Evolutionary conservation across 768 basidiomycete genomes (phyloP).

Genomic region (Fomitopsis serialis): DNA sequence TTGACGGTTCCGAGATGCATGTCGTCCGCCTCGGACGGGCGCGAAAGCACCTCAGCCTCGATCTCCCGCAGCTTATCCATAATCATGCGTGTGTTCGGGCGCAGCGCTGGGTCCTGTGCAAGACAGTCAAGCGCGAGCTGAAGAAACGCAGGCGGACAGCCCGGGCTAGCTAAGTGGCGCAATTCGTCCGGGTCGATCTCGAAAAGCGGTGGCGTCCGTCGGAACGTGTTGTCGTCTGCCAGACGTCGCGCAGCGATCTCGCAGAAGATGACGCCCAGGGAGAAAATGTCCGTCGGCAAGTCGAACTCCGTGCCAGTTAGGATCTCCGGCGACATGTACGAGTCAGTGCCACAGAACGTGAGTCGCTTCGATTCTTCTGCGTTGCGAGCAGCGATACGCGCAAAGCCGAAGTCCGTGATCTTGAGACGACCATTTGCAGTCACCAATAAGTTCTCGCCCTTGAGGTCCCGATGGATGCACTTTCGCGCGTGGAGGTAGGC

Average conservation of each 20-base stretch:
- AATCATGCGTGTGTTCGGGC: conserved; percentile 76
- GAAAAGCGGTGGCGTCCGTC: conserved; percentile 76
- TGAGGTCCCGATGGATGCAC: conserved; percentile 86
- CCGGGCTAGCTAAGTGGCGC: conserved; percentile 54
- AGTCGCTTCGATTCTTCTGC: conserved; percentile 84
- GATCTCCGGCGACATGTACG: conserved; percentile 98
- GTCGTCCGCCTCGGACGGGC: conserved; percentile 59
- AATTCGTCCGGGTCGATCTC: conserved; percentile 76
- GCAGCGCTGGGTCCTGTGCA: conserved; percentile 50
- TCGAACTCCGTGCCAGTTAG: conserved; percentile 88
- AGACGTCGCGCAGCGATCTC: conserved; percentile 82
- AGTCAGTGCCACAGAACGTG: conserved; percentile 86
- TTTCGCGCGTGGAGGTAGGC: conserved; percentile 95
- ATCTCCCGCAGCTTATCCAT: conserved; percentile 75
- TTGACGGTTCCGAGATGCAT: conserved; percentile 82
- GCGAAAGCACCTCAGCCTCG: conserved; percentile 75
- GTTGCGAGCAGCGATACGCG: conserved; percentile 88
- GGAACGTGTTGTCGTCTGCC: conserved; percentile 78
- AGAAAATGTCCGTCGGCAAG: conserved; percentile 91
- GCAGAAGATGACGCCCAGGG: conserved; percentile 87
- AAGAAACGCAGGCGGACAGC: conserved; percentile 77
- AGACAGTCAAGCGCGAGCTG: conserved; percentile 77
- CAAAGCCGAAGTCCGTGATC: conserved; percentile 98
- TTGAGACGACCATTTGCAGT: conserved; percentile 93
- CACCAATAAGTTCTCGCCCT: conserved; percentile 96